Conservation (phyloP, 148 eudicot species). For the Rhododendron molle region DNA sequence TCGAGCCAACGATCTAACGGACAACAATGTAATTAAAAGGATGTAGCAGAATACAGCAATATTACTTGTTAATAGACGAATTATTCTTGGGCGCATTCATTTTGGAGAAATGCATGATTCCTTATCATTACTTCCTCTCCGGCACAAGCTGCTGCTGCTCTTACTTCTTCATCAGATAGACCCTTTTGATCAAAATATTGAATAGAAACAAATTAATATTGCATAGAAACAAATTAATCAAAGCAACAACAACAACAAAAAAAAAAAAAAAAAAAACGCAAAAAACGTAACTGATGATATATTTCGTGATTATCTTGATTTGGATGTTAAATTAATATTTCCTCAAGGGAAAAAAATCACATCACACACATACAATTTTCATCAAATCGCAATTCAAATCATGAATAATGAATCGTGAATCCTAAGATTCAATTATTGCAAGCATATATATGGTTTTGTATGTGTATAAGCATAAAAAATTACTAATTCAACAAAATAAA, state of each 20-base stretch:
- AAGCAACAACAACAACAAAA: neutral
- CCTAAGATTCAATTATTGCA: neutral
- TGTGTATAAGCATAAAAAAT: neutral
- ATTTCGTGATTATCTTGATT: neutral
- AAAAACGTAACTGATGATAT: neutral
- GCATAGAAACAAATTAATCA: neutral
- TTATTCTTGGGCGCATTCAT: constrained; percentile 93
- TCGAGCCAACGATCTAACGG: neutral
- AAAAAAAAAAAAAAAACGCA: neutral
- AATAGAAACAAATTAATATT: neutral
- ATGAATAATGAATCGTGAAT: neutral
- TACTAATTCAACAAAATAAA: neutral
- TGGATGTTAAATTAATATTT: neutral
- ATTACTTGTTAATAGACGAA: constrained; percentile 89
- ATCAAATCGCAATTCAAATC: neutral
- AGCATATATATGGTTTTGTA: neutral
- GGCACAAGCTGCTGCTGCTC: constrained; percentile 93
- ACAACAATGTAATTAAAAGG: neutral
- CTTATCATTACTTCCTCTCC: constrained; percentile 96
- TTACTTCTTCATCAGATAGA: constrained; percentile 93
- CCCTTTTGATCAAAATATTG: constrained; percentile 44
- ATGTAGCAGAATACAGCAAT: constrained; percentile 14
- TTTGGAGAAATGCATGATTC: constrained; percentile 86
- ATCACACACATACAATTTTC: neutral
- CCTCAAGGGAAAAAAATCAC: neutral